These are phyloP conservation scores for Suillus luteus DNA, from an alignment of 768 basidiomycete genomes.

Conservation along the genomic window DNA sequence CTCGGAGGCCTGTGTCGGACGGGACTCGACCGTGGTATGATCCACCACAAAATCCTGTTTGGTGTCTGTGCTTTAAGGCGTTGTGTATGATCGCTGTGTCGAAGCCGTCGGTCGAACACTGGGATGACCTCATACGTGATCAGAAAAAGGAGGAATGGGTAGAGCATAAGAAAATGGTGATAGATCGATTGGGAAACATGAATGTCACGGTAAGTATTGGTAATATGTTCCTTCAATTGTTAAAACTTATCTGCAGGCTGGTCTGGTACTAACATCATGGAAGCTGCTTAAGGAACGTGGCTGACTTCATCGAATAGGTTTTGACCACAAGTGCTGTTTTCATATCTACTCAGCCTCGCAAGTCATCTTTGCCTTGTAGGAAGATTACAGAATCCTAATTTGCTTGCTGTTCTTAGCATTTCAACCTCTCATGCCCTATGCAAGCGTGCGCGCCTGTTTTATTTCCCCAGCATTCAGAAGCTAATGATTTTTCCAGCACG, in stretches of 20 bases:
- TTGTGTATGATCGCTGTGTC: conserved; percentile 1
- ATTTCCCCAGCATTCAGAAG: neutral
- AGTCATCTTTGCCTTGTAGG: neutral
- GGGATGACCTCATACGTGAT: neutral
- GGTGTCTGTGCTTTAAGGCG: neutral
- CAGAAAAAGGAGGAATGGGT: neutral
- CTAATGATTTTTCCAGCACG: neutral
- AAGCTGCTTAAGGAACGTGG: neutral
- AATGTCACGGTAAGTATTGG: neutral
- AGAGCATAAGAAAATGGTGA: conserved; percentile 1
- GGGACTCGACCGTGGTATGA: neutral
- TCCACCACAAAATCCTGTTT: neutral
- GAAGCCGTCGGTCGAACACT: neutral
- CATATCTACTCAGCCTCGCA: neutral
- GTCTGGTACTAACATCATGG: neutral
- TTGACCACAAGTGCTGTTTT: conserved; percentile 7
- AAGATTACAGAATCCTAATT: neutral
- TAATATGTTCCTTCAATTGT: neutral
- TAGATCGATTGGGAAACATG: neutral
- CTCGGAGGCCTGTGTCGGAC: neutral
- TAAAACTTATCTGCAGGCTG: neutral
- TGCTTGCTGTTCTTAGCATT: neutral
- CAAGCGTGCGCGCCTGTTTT: neutral
- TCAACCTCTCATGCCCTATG: conserved; percentile 1
- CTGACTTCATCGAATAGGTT: neutral